These are phyloP conservation scores for Camellia sinensis DNA, from an alignment of 148 eudicot genomes.

Conservation along the genomic window DNA sequence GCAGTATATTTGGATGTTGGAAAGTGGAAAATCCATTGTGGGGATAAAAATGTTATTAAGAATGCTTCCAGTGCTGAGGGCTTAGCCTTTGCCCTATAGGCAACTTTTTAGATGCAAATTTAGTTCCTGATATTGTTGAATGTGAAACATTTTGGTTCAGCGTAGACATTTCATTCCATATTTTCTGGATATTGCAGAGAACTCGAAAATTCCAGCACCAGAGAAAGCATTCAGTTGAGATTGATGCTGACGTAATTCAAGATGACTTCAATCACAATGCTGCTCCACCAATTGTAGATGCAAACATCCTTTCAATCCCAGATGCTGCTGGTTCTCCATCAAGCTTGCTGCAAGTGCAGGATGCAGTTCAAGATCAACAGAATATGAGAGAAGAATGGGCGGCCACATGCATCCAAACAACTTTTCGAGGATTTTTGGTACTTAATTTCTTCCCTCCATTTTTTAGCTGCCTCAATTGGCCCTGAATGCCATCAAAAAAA, in stretches of 20 bases:
- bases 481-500: neutral
- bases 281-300: slow-evolving; percentile 36
- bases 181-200: slow-evolving; percentile 45
- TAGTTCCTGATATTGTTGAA: neutral
- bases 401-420: slow-evolving; percentile 76
- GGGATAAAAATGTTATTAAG: neutral
- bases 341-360: slow-evolving; percentile 45
- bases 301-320: slow-evolving; percentile 28
- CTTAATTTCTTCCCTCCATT: neutral
- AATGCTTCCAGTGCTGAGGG: neutral
- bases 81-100: neutral
- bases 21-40: neutral
- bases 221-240: slow-evolving; percentile 59
- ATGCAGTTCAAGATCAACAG: slow-evolving; percentile 45
- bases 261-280: slow-evolving; percentile 42
- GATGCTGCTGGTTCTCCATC: slow-evolving; percentile 54
- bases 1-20: neutral
- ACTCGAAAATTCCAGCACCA: slow-evolving; percentile 48
- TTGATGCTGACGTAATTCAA: slow-evolving; percentile 34
- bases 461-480: slow-evolving; percentile 2
- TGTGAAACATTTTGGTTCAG: slow-evolving; percentile 11
- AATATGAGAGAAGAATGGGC: slow-evolving; percentile 73
- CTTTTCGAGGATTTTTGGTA: slow-evolving; percentile 97
- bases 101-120: neutral
- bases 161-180: slow-evolving; percentile 6